phyloP scores from a whole-genome alignment of 768 basidiomycete genomes.

The Auricularia sp. region DNA sequence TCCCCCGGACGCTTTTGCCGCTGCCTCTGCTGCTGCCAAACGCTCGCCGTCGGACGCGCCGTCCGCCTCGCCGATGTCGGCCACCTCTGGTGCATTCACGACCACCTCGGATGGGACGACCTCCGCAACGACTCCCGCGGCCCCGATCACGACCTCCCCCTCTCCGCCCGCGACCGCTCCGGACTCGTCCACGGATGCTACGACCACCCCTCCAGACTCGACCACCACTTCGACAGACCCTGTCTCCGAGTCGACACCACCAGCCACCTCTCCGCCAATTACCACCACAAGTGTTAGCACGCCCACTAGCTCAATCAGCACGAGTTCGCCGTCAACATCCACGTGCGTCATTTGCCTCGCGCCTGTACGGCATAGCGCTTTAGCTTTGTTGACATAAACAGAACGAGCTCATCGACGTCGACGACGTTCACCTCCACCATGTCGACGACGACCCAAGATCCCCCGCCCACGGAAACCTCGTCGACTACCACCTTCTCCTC shows the following conservation, averaged over 20 bases:
- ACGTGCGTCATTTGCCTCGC: not conserved
- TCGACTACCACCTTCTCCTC: too few relatives aligned
- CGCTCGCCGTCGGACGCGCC: not conserved
- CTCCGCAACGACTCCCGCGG: constrained; percentile 10
- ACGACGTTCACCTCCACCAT: too few relatives aligned
- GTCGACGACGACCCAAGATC: too few relatives aligned
- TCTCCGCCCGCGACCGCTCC: not conserved
- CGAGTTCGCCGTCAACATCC: not conserved
- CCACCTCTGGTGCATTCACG: constrained; percentile 1
- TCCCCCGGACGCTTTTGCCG: too few relatives aligned
- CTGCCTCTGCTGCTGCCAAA: too few relatives aligned
- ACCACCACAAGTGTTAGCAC: not conserved
- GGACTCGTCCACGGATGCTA: not conserved
- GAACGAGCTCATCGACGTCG: too few relatives aligned
- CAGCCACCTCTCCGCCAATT: not conserved
- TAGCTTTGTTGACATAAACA: not conserved
- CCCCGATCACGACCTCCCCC: constrained; percentile 8
- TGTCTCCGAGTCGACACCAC: constrained; percentile 1
- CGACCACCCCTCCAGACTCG: constrained; percentile 2
- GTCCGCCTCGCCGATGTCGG: not conserved
- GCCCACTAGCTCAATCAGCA: not conserved
- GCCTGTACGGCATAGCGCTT: not conserved
- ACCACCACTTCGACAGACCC: not conserved
- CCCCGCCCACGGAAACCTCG: too few relatives aligned
- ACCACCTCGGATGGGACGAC: constrained; percentile 12